Base-by-base conservation (phyloP, 805 yeast species). In the Saccharomycopsis schoenii region DNA sequence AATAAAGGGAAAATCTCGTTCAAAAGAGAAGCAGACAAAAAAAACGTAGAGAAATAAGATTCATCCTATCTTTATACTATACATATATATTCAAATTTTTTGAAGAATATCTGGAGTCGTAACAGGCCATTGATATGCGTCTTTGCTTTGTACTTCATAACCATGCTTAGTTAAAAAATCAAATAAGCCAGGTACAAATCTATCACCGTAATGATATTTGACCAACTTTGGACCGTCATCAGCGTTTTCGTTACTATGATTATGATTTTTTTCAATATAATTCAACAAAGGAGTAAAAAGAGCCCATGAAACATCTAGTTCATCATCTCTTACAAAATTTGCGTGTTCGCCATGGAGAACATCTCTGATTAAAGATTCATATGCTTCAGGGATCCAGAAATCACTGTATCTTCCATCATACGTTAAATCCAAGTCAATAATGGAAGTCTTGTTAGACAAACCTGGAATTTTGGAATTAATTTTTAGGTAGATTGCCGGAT, bases 301-400 rank as follows among this genome's bases (percentile, higher is more conserved):
- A 67, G 80, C 80, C 99, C 99, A 94, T 63, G 96, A 86, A 62
- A 86, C 84, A 61, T 92, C 97, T 71, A 94, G 82, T 77, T 94
- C 99, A 72, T 94, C 99, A 72, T 93, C 97, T 77, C 99, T 86
- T 40, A 94, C 98, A 72, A 94, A 94, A 77, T 93, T 93, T 58
- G 98, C 88, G 76, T 94, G 99, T 74, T 92, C 96, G 61, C 96
- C 98, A 67, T 83, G 81, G 71, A 87, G 75, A 65, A 93, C 88
- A 74, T 94, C 98, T 74, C 96, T 84, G 68, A 94, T 89, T 68
- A 94, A 83, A 0, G 97, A 88, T 78, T 94, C 99, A 74, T 94
- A 94, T 51, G 98, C 98, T 78, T 93, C 97, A 55, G 99, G 98
- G 69, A 94, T 92, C 86, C 94, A 88, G 76, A 89, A 87, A 71